Evolutionary conservation across 768 basidiomycete species (phyloP).

Genomic region (Agaricus sinodeliciosus): DNA sequence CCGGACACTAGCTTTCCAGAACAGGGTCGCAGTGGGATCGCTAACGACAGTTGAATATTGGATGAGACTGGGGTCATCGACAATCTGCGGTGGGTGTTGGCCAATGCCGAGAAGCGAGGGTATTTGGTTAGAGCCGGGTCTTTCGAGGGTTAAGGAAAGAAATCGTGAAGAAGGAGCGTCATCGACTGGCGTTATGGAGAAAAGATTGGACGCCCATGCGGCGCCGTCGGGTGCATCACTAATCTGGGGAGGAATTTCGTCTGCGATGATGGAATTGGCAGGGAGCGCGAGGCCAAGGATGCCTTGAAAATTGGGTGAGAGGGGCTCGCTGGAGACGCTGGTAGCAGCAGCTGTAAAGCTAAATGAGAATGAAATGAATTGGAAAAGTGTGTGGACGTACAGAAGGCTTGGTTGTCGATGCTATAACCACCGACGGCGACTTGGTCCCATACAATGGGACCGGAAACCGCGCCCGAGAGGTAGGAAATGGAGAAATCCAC

Average conservation of each 20-base stretch:
- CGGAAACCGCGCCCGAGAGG: conserved; percentile 49
- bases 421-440: conserved; percentile 58
- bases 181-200: conserved; percentile 51
- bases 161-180: conserved; percentile 56
- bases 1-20: conserved; percentile 56
- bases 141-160: conserved; percentile 58
- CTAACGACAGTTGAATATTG: conserved; percentile 41
- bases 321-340: conserved; percentile 47
- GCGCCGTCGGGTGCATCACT: conserved; percentile 58
- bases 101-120: conserved; percentile 67
- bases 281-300: conserved; percentile 75
- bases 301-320: conserved; percentile 52
- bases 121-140: conserved; percentile 53
- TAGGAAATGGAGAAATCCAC: conserved; percentile 46
- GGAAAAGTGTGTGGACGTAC: conserved; percentile 27
- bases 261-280: conserved; percentile 59
- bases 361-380: not conserved
- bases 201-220: conserved; percentile 60
- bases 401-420: conserved; percentile 63
- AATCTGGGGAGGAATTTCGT: conserved; percentile 38
- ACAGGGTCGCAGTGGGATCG: conserved; percentile 35
- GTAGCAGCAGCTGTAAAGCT: conserved; percentile 47
- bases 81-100: conserved; percentile 48
- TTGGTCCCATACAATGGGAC: conserved; percentile 66
- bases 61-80: conserved; percentile 45